A percentile compares a stretch with the other conserved stretches of the same genome.
These are phyloP conservation scores for Mrakia gelida DNA, from an alignment of 768 basidiomycete species.

Conservation along the genomic window DNA sequence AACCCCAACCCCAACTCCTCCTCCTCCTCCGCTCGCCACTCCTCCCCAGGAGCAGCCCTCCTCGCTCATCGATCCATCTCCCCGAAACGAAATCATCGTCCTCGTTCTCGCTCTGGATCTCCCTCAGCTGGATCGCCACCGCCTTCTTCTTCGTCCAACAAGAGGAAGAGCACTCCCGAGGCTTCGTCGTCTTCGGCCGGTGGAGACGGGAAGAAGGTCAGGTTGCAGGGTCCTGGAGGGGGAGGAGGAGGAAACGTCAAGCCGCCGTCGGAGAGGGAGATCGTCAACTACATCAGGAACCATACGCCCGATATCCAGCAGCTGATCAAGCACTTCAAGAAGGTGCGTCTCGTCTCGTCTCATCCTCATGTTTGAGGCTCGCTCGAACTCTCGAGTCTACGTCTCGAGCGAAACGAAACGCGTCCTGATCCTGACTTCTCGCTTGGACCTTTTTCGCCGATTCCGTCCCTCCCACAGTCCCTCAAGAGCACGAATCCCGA, in stretches of 20 bases:
- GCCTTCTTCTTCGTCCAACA: constrained; percentile 4
- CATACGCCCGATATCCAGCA: constrained; percentile 11
- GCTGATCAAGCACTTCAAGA: constrained; percentile 31
- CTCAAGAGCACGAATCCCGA: neutral
- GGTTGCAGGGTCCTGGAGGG: neutral
- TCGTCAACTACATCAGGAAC: constrained; percentile 25
- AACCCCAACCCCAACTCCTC: neutral
- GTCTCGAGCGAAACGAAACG: too few relatives aligned
- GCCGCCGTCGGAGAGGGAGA: constrained; percentile 22
- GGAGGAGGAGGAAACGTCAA: constrained; percentile 6
- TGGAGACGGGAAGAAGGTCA: constrained; percentile 19
- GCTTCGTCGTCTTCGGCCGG: neutral
- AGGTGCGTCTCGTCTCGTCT: constrained; percentile 18
- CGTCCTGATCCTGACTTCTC: too few relatives aligned
- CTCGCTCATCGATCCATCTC: constrained; percentile 30
- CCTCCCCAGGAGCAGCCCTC: constrained; percentile 26
- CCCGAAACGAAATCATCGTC: constrained; percentile 8
- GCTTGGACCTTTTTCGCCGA: neutral
- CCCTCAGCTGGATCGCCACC: neutral
- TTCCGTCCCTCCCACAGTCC: neutral
- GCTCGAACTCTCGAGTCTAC: neutral
- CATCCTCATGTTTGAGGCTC: too few relatives aligned
- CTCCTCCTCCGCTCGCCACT: neutral
- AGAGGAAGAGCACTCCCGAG: constrained; percentile 28
- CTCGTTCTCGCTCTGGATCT: constrained; percentile 1